Conservation (phyloP, 2,329 filamentous ascomycete genomes). For the Aspergillus vadensis region DNA sequence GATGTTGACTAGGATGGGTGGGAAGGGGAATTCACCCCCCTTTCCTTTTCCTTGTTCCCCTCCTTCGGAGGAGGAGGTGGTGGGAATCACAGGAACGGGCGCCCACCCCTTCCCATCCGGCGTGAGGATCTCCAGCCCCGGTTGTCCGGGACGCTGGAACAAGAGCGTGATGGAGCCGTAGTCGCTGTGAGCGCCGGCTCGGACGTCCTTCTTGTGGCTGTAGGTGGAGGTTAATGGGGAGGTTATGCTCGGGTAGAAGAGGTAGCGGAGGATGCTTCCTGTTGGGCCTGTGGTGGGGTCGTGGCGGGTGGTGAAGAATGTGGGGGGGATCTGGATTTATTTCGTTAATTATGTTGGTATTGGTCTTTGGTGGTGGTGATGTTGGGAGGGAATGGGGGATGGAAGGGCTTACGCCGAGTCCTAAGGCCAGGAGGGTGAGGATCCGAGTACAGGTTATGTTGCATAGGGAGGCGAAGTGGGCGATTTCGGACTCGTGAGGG, state of each 20-base stretch:
- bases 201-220: constrained; percentile 63
- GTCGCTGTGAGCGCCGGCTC: constrained; percentile 90
- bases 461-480: constrained; percentile 69
- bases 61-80: not conserved
- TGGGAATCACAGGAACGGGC: constrained; percentile 60
- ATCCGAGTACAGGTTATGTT: constrained; percentile 71
- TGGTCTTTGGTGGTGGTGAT: too few relatives aligned
- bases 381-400: too few relatives aligned
- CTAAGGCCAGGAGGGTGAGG: constrained; percentile 74
- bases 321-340: constrained; percentile 42
- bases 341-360: not conserved
- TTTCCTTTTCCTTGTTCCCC: too few relatives aligned
- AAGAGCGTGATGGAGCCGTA: constrained; percentile 72
- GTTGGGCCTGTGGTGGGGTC: constrained; percentile 53
- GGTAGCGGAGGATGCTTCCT: constrained; percentile 66
- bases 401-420: constrained; percentile 64
- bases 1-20: constrained; percentile 74
- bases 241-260: constrained; percentile 68
- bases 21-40: constrained; percentile 51
- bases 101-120: constrained; percentile 57
- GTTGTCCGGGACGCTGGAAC: constrained; percentile 82
- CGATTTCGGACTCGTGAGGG: constrained; percentile 62
- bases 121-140: constrained; percentile 80
- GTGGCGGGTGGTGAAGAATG: constrained; percentile 66
- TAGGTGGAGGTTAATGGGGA: constrained; percentile 48